Evolutionary conservation across 2,329 filamentous ascomycete species (phyloP), one percentile per base, ranked within the genome.

Genomic region (Talaromyces sp.): DNA sequence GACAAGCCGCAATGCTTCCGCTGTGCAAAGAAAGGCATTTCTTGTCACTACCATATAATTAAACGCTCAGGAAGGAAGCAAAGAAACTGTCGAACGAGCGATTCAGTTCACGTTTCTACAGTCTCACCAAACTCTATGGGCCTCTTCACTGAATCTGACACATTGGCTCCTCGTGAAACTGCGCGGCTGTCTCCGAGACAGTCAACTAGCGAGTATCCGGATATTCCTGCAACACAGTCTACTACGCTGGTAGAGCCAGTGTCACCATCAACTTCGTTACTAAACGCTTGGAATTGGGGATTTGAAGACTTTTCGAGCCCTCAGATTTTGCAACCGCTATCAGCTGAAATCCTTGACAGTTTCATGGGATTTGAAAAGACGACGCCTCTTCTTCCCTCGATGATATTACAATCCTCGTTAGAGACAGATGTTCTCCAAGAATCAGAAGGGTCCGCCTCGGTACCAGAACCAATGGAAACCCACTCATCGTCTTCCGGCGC

Each of bases 61-160:
- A 56, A 56, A 56, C 52, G 52, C 52, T 21, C 52, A 37, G 25
- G 52, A 21, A 28, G 52, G 52, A 56, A 56, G 52, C 52, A 56
- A 33, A 33, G 52, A 33, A 56, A 21, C 52, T 31, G 52, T 12
- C 31, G 28, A 11, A 33, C 14, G 25, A 39, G 18, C 18, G 18
- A 21, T 33, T 39, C 23, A 21, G 7, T 31, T 37, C 35, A 52
- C 21, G 12, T 56, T 25, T 31, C 52, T 35, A 16, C 31, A 39
- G 6, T 33, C 18, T 33, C 52, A 37, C 35, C 31, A 21, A 39
- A 23, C 2, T 33, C 28, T 25, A 37, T 33, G 52, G 18, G 12
- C 52, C 18, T 33, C 35, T 2, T 37, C 39, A 12, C 28, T 56
- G 52, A 56, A 21, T 31, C 52, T 3, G 28, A 56, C 23, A 56